Base-by-base conservation (phyloP, 2,329 filamentous ascomycete species). In the Fusarium sp. region DNA sequence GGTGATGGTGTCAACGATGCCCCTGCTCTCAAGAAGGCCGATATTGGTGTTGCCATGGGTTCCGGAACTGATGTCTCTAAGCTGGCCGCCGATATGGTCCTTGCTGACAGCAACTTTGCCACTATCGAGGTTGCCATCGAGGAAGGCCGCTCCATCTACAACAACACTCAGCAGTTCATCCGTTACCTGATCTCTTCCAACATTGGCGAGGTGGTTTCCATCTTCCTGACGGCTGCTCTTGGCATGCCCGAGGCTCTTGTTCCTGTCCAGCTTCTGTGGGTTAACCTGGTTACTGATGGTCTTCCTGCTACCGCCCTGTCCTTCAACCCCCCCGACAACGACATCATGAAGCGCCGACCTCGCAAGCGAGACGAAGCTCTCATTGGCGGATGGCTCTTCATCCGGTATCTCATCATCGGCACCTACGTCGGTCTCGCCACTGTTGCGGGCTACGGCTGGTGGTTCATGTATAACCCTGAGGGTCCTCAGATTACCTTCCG, bases 131-230 rank as follows among this genome's bases (percentile, higher is more conserved):
- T 93, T 61, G 96, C 96, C 54, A 94, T 99, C 69, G 96, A 99
- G 79, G 96, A 99, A 82, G 96, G 96, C 58, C 91, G 96, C 68
- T 94, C 94, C 69, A 99, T 99, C 82, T 99, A 97, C 87, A 98
- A 96, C 90, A 99, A 99, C 86, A 99, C 96, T 6, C 96, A 99
- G 79, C 96, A 99, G 80, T 99, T 99, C 82, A 99, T 99, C 82
- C 93, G 96, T 54, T 99, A 99, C 80, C 87, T 99, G 67, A 99
- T 99, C 79, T 98, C 95, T 8, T 98, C 95, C 70, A 99, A 99
- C 84, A 99, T 99, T 72, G 96, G 96, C 75, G 96, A 99, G 80
- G 96, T 99, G 34, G 96, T 99, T 34, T 98, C 96, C 9, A 99
- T 99, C 81, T 99, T 99, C 87, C 82, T 99, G 74, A 99, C 96